These are phyloP conservation scores for Thielaviopsis musarum DNA, from an alignment of 2,329 filamentous ascomycete species.

Conservation along the genomic window DNA sequence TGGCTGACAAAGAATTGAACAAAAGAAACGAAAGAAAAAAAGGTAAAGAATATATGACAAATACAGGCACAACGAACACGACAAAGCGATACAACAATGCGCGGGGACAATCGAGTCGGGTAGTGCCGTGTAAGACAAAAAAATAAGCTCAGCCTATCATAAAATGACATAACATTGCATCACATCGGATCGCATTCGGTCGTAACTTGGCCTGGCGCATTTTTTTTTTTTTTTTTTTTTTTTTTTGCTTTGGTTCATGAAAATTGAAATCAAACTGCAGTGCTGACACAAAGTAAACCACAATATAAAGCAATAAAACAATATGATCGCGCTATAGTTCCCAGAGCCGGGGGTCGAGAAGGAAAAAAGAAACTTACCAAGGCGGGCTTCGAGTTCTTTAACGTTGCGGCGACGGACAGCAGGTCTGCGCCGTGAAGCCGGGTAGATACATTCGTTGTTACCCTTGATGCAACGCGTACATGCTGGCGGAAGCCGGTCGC, in stretches of 20 bases:
- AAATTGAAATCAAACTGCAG: neutral
- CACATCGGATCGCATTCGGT: neutral
- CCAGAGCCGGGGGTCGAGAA: neutral
- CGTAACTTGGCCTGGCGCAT: neutral
- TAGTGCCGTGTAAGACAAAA: neutral
- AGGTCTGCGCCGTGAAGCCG: slow-evolving; percentile 76
- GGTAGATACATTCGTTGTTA: slow-evolving; percentile 67
- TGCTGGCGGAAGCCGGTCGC: slow-evolving; percentile 62
- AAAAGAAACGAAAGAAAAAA: neutral
- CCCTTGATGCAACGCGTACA: slow-evolving; percentile 67
- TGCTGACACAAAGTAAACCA: neutral
- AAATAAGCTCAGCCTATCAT: neutral
- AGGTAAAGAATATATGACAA: neutral
- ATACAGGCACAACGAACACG: neutral
- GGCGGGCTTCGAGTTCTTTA: slow-evolving; percentile 70
- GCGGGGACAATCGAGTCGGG: neutral
- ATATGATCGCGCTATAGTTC: too few relatives aligned
- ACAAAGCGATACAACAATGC: neutral
- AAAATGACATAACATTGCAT: neutral
- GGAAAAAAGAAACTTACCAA: slow-evolving; percentile 39
- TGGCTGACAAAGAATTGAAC: neutral
- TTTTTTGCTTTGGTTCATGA: neutral
- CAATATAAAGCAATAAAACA: neutral
- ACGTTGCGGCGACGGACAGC: slow-evolving; percentile 81
- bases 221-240: neutral